A percentile compares a stretch with the other conserved stretches of the same genome.
Evolutionary conservation across 148 eudicot genomes (phyloP).

Genomic region (Selenicereus undatus): DNA sequence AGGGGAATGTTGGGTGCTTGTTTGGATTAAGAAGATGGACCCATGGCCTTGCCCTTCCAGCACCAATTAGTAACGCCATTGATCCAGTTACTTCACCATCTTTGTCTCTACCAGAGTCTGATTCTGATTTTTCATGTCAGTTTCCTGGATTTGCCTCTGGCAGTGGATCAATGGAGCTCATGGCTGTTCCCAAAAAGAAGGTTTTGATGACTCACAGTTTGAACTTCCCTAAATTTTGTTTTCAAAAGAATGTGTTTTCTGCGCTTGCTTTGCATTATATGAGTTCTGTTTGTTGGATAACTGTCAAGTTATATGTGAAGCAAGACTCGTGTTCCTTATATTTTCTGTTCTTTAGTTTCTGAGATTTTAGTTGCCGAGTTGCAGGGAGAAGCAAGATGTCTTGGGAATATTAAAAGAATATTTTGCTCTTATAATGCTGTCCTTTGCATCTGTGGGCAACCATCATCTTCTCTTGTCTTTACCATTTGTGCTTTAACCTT

Average conservation of each 20-base stretch:
- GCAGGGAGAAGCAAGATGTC: not conserved
- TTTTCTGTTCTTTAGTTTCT: no score
- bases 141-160: conserved; percentile 33
- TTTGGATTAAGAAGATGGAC: conserved; percentile 38
- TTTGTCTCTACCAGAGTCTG: conserved; percentile 22
- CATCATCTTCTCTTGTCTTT: no score
- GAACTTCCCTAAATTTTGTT: no score
- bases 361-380: not conserved
- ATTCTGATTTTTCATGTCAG: conserved; percentile 18
- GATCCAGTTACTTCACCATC: conserved; percentile 20
- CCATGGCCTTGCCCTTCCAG: conserved; percentile 42
- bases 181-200: conserved; percentile 50
- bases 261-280: not conserved
- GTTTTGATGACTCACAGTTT: conserved; percentile 18
- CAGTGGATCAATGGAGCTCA: conserved; percentile 72
- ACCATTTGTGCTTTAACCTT: no score
- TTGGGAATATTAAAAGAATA: not conserved
- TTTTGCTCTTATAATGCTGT: not conserved
- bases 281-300: not conserved
- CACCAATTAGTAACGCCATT: conserved; percentile 32
- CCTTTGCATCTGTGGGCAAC: not conserved
- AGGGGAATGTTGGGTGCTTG: conserved; percentile 15
- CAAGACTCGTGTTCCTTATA: no score
- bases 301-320: not conserved
- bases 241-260: no score